Conservation (phyloP, 164 flowering plant species). For the Magnolia changhungtana region DNA sequence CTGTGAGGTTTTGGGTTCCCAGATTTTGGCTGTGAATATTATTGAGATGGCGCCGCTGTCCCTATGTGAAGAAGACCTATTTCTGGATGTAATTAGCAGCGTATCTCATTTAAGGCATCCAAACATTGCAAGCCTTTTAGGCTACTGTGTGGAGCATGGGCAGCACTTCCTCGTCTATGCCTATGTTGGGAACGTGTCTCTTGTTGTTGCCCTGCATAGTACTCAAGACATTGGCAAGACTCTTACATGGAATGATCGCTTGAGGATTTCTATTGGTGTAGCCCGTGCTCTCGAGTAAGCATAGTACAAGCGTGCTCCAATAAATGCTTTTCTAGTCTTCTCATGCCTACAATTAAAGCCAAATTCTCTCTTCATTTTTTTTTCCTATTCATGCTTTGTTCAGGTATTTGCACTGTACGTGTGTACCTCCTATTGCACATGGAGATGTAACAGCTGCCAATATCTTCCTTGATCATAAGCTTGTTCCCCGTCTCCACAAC, state of each 20-base stretch:
- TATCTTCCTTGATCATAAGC: conserved; percentile 67
- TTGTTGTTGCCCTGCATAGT: conserved; percentile 72
- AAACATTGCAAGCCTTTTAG: conserved; percentile 65
- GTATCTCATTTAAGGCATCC: conserved; percentile 53
- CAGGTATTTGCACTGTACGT: conserved; percentile 80
- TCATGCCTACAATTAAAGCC: neutral
- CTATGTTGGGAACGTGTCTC: conserved; percentile 60
- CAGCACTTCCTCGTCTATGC: conserved; percentile 67
- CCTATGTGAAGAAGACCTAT: conserved; percentile 49
- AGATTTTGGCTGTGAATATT: conserved; percentile 72
- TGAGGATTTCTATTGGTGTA: conserved; percentile 74
- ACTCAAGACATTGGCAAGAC: conserved; percentile 8
- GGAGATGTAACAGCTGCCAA: conserved; percentile 71
- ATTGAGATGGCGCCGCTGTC: conserved; percentile 37
- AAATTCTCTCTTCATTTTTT: neutral
- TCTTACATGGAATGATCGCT: conserved; percentile 75
- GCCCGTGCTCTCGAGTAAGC: conserved; percentile 91
- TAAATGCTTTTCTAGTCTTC: neutral
- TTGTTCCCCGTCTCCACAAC: conserved; percentile 51
- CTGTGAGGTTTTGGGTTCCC: neutral
- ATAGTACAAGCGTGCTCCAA: neutral
- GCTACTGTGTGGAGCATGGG: conserved; percentile 86
- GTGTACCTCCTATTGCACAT: conserved; percentile 71
- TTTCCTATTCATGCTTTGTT: neutral
- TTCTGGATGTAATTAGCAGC: conserved; percentile 50